phyloP scores from a whole-genome alignment of 2,329 filamentous ascomycete species.

The Phyllosticta citribraziliensis region DNA sequence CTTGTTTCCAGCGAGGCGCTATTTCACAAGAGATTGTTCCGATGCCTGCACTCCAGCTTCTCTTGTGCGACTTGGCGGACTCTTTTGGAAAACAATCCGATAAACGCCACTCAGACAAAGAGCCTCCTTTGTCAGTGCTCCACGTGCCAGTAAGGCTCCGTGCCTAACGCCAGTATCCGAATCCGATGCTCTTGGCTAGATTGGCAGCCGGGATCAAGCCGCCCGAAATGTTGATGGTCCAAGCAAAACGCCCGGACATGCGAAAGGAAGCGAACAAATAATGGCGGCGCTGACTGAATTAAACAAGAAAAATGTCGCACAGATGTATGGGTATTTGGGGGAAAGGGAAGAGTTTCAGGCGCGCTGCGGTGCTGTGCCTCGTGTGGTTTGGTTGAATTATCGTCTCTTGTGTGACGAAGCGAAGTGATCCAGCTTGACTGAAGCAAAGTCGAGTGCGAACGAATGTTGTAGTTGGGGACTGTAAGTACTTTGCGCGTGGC shows the following conservation, averaged over 20 bases:
- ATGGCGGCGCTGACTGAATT: not conserved
- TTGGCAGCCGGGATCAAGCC: no score
- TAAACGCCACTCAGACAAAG: not conserved
- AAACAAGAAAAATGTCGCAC: not conserved
- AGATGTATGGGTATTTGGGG: not conserved
- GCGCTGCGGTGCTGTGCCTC: not conserved
- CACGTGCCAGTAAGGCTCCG: not conserved
- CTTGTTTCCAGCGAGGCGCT: not conserved
- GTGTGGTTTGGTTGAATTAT: not conserved
- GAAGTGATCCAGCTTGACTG: not conserved
- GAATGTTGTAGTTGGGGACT: not conserved
- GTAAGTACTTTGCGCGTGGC: slow-evolving; percentile 2
- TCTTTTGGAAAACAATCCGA: not conserved
- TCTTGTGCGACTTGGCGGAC: not conserved
- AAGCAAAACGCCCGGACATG: not conserved
- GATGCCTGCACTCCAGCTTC: not conserved
- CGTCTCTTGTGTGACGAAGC: not conserved
- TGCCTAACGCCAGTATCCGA: not conserved
- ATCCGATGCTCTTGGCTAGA: not conserved
- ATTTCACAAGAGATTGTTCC: not conserved
- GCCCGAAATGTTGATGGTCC: not conserved
- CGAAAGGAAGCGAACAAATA: not conserved
- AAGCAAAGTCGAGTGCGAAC: not conserved
- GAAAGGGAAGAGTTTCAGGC: not conserved
- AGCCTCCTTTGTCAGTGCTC: not conserved